A percentile compares a stretch with the other conserved stretches of the same genome.
phyloP scores from a whole-genome alignment of 768 basidiomycete genomes.

The Phaeolepiota aurea region DNA sequence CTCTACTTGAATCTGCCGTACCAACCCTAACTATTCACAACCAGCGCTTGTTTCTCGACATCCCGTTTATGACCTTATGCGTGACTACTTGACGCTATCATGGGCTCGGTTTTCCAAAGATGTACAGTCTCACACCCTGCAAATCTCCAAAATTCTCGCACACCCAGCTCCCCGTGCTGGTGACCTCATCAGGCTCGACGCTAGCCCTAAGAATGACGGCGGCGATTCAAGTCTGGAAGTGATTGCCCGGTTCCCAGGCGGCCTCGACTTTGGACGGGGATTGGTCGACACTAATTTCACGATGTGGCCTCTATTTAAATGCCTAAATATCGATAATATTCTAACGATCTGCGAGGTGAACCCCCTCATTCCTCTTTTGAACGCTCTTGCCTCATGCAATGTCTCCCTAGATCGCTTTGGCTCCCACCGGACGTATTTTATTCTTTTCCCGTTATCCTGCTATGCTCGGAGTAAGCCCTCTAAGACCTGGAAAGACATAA shows the following conservation, averaged over 20 bases:
- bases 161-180: conserved; percentile 85
- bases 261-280: conserved; percentile 85
- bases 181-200: conserved; percentile 79
- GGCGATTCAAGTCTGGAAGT: conserved; percentile 61
- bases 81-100: conserved; percentile 90
- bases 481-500: not conserved
- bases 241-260: conserved; percentile 87
- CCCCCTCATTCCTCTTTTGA: not conserved
- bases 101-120: conserved; percentile 95
- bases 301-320: conserved; percentile 95
- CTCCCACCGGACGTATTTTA: conserved; percentile 79
- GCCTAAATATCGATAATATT: conserved; percentile 88
- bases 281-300: conserved; percentile 93
- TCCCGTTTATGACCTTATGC: conserved; percentile 92
- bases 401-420: conserved; percentile 65
- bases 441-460: conserved; percentile 87
- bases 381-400: conserved; percentile 9
- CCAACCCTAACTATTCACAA: conserved; percentile 6
- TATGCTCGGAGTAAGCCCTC: conserved; percentile 68
- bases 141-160: conserved; percentile 81
- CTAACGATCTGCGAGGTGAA: conserved; percentile 83
- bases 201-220: conserved; percentile 55
- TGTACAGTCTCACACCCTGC: conserved; percentile 85
- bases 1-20: conserved; percentile 5
- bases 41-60: conserved; percentile 82